Percentiles rank a stretch among this genome's conserved stretches.
Conservation (phyloP, 257 asterid genomes). For the Solanum dulcamara region DNA sequence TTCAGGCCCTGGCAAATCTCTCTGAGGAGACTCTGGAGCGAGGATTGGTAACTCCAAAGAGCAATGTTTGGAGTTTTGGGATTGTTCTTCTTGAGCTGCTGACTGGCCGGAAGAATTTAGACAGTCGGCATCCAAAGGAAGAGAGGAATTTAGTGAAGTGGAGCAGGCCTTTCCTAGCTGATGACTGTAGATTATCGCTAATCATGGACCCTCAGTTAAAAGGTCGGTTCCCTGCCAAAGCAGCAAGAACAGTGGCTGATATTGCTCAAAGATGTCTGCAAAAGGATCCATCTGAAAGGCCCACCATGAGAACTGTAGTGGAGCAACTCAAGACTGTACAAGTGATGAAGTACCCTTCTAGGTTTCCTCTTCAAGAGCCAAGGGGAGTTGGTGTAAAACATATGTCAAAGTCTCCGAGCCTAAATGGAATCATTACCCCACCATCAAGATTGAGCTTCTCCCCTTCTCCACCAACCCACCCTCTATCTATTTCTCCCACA, state of each 20-base stretch:
- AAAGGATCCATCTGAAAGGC: slow-evolving; percentile 81
- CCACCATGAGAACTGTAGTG: slow-evolving; percentile 79
- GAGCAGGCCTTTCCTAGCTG: slow-evolving; percentile 77
- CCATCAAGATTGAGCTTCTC: slow-evolving; percentile 37
- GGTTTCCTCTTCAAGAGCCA: slow-evolving; percentile 88
- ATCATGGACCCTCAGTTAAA: slow-evolving; percentile 90
- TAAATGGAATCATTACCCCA: slow-evolving; percentile 52
- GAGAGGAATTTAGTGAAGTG: slow-evolving; percentile 83
- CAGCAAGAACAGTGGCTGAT: slow-evolving; percentile 73
- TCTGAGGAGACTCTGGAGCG: slow-evolving; percentile 78
- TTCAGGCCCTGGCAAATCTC: slow-evolving; percentile 72
- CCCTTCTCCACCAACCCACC: slow-evolving; percentile 37
- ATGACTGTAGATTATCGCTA: slow-evolving; percentile 64
- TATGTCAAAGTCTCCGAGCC: slow-evolving; percentile 75
- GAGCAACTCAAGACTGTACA: slow-evolving; percentile 68
- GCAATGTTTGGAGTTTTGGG: slow-evolving; percentile 94
- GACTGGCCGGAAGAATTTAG: slow-evolving; percentile 74
- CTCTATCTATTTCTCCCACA: slow-evolving; percentile 31
- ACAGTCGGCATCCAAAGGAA: slow-evolving; percentile 63
- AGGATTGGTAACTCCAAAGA: slow-evolving; percentile 82
- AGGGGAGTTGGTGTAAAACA: slow-evolving; percentile 50
- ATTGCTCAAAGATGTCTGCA: slow-evolving; percentile 79
- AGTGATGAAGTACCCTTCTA: slow-evolving; percentile 66
- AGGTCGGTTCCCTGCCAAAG: slow-evolving; percentile 79
- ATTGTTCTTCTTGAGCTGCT: slow-evolving; percentile 84